Evolutionary conservation across 306 rosid species (phyloP), one percentile per base, ranked within the genome.

Genomic region (Cicer yamashitae): DNA sequence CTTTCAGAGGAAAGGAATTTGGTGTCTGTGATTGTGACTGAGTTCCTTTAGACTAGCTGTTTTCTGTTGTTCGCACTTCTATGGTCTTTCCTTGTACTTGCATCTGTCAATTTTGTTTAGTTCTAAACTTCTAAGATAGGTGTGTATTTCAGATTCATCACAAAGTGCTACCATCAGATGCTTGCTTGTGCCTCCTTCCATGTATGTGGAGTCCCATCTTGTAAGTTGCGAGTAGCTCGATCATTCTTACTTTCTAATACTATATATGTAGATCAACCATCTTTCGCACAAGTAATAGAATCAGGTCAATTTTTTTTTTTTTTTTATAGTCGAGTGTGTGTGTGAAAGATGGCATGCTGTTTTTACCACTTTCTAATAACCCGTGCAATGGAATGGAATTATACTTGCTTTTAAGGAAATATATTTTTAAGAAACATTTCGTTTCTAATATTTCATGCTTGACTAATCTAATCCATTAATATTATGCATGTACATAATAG

Each of bases 1-100:
- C 62, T 57, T 22, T 57, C 38, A 57, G 6, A 8, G 63, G 7
- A 57, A 10, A 57, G 39, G 63, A 10, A 57, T 22, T 57, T 1
- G 13, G 7, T 22, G 3, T 57, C 8, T 22, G n/a, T 50, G 63
- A 57, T 57, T 57, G 39, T 22, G 63, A 22, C 63, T 3, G 6
- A 37, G 44, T 38, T 34, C 22, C 18, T 61, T 37, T 37, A 61
- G 17, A 61, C 10, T 61, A 0, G 7, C 45, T 11, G 18, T 61
- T 61, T 37, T 61, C 22, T 61, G 44, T 61, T n/a, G 46, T 37
- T 61, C 12, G 7, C 45, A 61, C 8, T n/a, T 37, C 25, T 13
- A 12, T 61, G 46, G 67, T 37, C 38, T 61, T 13, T 61, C 45
- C 22, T 61, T 61, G 67, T 61, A 37, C 46, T 38, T 61, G 67